Base-by-base conservation (phyloP, 1,284 basidiomycete species). In the Boletus semigastroideus region DNA sequence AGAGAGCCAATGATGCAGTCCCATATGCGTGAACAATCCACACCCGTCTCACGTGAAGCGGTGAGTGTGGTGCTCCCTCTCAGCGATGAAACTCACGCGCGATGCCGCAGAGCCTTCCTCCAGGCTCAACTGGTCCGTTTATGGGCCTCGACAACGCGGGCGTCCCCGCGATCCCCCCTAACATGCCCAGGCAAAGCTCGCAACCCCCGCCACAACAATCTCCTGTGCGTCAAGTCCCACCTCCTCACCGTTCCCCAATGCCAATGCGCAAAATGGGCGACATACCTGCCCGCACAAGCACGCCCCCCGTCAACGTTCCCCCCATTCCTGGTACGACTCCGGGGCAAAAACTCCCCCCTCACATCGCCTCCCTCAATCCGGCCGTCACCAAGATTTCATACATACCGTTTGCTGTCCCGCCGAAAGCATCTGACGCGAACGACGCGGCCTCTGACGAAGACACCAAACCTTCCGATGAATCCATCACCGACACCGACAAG, bases 271-370 rank as follows among this genome's bases (percentile, higher is more conserved):
- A 68, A 50, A 43, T 44, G 3, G 55, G 46, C 5, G 68, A 70
- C 14, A 31, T 53, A 16, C 60, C 65, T 19, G 46, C 53, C 20
- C 46, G 60, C 8, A 38, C 55, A 0, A 5, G 30, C 5, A 55
- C 65, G 0, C 59, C 61, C 7, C 56, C 66, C 19, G 55, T 54
- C 42, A 58, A 61, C 16, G 60, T 54, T 30, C 65, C 57, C 1
- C 61, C 63, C 17, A 64, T 69, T n/a, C 56, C 64, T 1, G 64
- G 68, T 3, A 58, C 65, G 0, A 49, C 61, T 0, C 57, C 61
- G n/a, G 62, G 56, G 2, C 67, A 69, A 50, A 70, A 70, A 25
- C 63, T 71, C 0, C 67, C 66, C 5, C 66, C 69, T 8, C 68
- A 70, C 40, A 62, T 70, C 25, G 68, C 69, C 14, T 56, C 60